phyloP scores from a whole-genome alignment of 2,329 filamentous ascomycete species.

The Penicillium sp. region DNA sequence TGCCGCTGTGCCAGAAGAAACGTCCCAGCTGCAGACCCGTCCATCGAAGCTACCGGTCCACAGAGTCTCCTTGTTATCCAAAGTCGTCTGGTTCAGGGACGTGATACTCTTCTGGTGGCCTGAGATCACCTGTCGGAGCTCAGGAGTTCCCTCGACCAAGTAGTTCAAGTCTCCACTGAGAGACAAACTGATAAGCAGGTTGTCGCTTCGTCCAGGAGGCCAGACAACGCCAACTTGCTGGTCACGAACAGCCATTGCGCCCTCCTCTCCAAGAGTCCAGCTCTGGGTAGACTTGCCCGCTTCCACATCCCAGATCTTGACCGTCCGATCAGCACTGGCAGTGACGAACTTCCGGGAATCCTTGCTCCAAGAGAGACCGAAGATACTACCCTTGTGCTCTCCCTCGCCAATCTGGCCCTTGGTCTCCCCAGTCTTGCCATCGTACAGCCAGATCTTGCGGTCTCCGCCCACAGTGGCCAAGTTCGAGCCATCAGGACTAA shows the following conservation, averaged over 20 bases:
- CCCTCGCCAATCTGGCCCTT: conserved; percentile 68
- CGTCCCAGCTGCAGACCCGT: conserved; percentile 80
- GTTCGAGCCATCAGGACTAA: conserved; percentile 80
- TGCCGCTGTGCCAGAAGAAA: conserved; percentile 66
- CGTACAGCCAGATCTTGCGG: conserved; percentile 87
- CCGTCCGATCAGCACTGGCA: conserved; percentile 89
- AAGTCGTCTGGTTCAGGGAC: conserved; percentile 62
- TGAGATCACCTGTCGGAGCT: conserved; percentile 71
- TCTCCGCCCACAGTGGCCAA: conserved; percentile 93
- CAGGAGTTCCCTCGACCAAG: conserved; percentile 68
- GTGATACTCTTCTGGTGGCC: conserved; percentile 94
- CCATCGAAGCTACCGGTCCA: conserved; percentile 94
- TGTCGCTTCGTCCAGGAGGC: conserved; percentile 78
- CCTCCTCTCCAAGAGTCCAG: conserved; percentile 81
- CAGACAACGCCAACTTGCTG: conserved; percentile 96
- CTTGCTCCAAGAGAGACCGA: conserved; percentile 83
- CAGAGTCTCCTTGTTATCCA: conserved; percentile 59
- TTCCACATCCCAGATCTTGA: conserved; percentile 91
- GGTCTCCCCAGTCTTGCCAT: conserved; percentile 90
- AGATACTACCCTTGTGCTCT: conserved; percentile 90
- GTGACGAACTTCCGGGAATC: conserved; percentile 87
- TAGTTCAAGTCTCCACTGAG: conserved; percentile 90
- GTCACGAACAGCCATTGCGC: conserved; percentile 68
- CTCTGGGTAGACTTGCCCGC: conserved; percentile 73
- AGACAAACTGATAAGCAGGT: conserved; percentile 85